Evolutionary conservation across 1,284 basidiomycete genomes (phyloP), one percentile per base, ranked within the genome.

Genomic region (Puccinia coronata): DNA sequence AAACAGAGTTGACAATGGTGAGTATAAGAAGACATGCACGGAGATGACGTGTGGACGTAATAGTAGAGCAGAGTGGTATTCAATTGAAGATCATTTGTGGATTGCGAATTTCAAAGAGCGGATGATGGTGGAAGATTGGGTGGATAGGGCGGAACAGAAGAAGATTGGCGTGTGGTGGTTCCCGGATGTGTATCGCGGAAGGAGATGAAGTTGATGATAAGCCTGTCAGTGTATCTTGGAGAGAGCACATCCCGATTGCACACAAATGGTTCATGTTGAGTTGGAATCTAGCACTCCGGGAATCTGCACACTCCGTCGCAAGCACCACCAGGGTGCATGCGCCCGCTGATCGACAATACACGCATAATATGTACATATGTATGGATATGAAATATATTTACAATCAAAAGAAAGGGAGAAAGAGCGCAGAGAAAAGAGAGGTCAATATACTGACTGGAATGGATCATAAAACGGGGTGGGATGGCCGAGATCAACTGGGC

Each of bases 381-480:
- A 63, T 16, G 36, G n/a, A n/a, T n/a, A n/a, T n/a, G n/a, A n/a
- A n/a, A n/a, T n/a, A 69, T 28, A 43, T 31, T 18, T 11, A 53
- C 23, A 57, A 4, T n/a, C 0, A 41, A 57, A 57, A 16, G n/a
- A n/a, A n/a, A n/a, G n/a, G n/a, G n/a, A 43, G 67, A 70, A 49
- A 47, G 25, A 16, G 43, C 28, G 34, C 31, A 18, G 14, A 49
- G 43, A 51, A 49, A 4, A 18, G n/a, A n/a, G n/a, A n/a, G n/a
- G n/a, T 61, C 34, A n/a, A n/a, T n/a, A 11, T 71, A 76, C 74
- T 76, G 59, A 76, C 74, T 76, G 74, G 49, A 76, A 76, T 31
- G 74, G 74, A 43, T 76, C 74, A 65, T 65, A 76, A 36, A 76
- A 76, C 39, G 74, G 47, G 1, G 74, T 49, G 39, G 39, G 57